Evolutionary conservation across 805 yeast species (phyloP), one percentile per base, ranked within the genome.

Genomic region (Teunomyces lycoperdinae): DNA sequence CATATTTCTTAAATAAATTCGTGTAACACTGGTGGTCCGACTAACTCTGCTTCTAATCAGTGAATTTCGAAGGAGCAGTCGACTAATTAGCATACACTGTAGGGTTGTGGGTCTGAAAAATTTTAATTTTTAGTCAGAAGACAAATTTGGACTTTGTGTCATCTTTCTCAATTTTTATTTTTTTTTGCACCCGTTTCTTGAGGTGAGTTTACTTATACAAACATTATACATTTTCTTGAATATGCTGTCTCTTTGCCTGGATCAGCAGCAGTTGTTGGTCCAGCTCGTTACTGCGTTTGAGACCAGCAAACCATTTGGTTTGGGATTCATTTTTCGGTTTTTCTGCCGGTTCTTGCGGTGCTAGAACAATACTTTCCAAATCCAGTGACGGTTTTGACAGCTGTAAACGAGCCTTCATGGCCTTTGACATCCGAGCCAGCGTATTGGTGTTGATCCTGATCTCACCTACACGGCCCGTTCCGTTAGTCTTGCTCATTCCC

Each of bases 351-450:
- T 16, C 29, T 29, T 10, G 42, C 20, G 51, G 47, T 9, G 49
- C 32, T 17, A 58, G 47, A 2, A 58, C 45, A 10, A 60, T 50
- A 7, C 50, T 49, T 24, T 57, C 59, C 3, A 56, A 47, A 41
- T 55, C 58, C 9, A 48, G 52, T 14, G 50, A 49, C 17, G 41
- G 27, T 5, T 44, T 28, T 10, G 45, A 16, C 11, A 43, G 46
- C 48, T 60, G 64, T 44, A 82, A 58, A 47, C 89, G 70, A 13
- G 62, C 58, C 48, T 75, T 74, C 85, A 85, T 79, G 1, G 73
- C 69, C 62, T 86, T 86, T 2, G 86, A 74, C 70, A 86, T 63
- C 52, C 78, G 77, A 2, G 89, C 84, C 46, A 66, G 71, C 20
- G 82, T 81, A 43, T 77, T 77, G 1, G 66, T 61, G 53, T 73